phyloP scores from a whole-genome alignment of 2,329 filamentous ascomycete species.

The Stylonectria norvegica region DNA sequence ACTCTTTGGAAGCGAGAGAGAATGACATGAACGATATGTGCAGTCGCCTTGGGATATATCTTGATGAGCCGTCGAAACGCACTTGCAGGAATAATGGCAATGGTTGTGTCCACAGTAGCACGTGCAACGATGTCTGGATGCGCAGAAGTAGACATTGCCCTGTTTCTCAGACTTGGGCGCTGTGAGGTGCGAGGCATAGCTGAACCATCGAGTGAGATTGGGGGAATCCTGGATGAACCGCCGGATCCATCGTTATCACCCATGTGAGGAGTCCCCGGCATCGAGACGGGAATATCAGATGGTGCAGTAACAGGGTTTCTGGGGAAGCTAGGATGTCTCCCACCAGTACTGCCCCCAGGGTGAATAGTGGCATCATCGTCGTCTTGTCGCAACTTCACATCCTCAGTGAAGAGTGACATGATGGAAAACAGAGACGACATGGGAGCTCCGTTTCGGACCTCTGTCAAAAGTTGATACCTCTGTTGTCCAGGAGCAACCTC shows the following conservation, averaged over 20 bases:
- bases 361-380: conserved; percentile 47
- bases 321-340: conserved; percentile 28
- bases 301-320: conserved; percentile 13
- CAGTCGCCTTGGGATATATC: conserved; percentile 92
- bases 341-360: conserved; percentile 25
- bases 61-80: conserved; percentile 90
- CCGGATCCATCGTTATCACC: conserved; percentile 22
- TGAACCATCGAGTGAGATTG: conserved; percentile 64
- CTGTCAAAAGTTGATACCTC: conserved; percentile 90
- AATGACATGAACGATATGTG: conserved; percentile 97
- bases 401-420: conserved; percentile 93
- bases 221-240: conserved; percentile 59
- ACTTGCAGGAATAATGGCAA: conserved; percentile 95
- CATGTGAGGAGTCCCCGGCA: conserved; percentile 40
- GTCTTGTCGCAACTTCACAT: conserved; percentile 75
- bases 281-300: conserved; percentile 28
- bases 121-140: conserved; percentile 97
- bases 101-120: conserved; percentile 93
- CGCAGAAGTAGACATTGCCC: conserved; percentile 64
- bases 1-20: conserved; percentile 91
- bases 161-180: conserved; percentile 41
- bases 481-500: conserved; percentile 66
- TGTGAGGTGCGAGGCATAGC: conserved; percentile 26
- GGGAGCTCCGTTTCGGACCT: conserved; percentile 94
- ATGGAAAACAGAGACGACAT: conserved; percentile 99